phyloP scores from a whole-genome alignment of 2,329 filamentous ascomycete genomes.

The Cucurbitaria berberidis region DNA sequence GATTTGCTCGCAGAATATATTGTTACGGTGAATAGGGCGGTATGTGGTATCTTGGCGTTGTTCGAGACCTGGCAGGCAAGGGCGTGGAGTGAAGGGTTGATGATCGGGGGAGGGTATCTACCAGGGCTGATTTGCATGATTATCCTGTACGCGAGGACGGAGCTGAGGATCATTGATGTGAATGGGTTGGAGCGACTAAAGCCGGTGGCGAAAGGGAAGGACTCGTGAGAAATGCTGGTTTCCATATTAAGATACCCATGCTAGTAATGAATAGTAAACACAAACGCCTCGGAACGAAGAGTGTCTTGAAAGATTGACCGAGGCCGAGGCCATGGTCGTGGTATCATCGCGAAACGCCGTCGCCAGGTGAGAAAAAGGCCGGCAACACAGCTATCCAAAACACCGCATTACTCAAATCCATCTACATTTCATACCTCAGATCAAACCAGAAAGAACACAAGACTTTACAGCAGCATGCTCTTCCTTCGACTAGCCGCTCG shows the following conservation, averaged over 20 bases:
- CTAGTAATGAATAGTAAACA: not conserved
- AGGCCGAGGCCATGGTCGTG: not conserved
- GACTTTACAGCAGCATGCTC: conserved; percentile 52
- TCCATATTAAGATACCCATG: not conserved
- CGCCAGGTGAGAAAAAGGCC: conserved; percentile 9
- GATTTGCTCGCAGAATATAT: conserved; percentile 65
- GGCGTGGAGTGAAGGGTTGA: conserved; percentile 35
- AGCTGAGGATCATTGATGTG: conserved; percentile 73
- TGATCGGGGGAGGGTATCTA: conserved; percentile 48
- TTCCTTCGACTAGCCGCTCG: conserved; percentile 49
- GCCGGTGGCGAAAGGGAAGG: conserved; percentile 53
- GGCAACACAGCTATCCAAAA: not conserved
- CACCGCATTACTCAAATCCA: not conserved
- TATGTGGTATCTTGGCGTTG: conserved; percentile 61
- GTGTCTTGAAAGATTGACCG: not conserved
- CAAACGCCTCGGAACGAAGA: not conserved
- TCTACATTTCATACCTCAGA: conserved; percentile 1
- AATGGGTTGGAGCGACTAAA: conserved; percentile 65
- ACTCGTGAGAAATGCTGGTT: not conserved
- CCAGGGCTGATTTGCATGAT: conserved; percentile 64
- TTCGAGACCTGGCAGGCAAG: conserved; percentile 36
- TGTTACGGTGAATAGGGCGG: conserved; percentile 64
- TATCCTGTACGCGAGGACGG: conserved; percentile 66
- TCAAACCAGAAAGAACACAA: not conserved
- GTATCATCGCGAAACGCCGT: conserved; percentile 19